Evolutionary conservation across 2,329 filamentous ascomycete genomes (phyloP), one percentile per base, ranked within the genome.

Genomic region (Endothia cerciana): DNA sequence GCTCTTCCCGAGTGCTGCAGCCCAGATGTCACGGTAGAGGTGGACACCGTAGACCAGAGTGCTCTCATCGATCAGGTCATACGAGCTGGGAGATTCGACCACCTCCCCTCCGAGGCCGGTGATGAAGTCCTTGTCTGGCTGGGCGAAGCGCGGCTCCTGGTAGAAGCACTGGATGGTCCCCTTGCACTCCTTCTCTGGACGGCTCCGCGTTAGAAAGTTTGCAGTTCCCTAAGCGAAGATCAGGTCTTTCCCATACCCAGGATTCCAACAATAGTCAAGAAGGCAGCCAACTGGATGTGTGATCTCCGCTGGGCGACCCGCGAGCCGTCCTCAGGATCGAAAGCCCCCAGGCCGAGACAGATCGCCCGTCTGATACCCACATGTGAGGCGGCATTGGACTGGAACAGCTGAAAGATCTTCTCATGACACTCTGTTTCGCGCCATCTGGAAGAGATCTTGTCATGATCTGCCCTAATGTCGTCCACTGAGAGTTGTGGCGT

Each of bases 31-130:
- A 28, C 77, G 79, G 65, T 87, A 87, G 65, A 88, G 80, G 60
- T 91, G 89, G 0, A 91, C 81, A 1, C 86, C 88, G 69, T 85
- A 91, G 2, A 90, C 78, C 1, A 92, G 73, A 0, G 85, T 83
- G 0, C 76, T 71, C 0, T 72, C 58, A 19, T 81, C 78, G 11
- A 91, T 78, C 6, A 80, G 70, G 0, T 80, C 73, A 69, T 86
- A 88, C 0, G 81, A 88, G 0, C 64, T 72, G 0, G 89, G 89
- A 1, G 83, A 78, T 0, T 83, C 77, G 4, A 85, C 77, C 3
- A 84, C 78, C 2, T 75, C 63, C 61, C 86, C 85, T n/a, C 86
- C 85, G 0, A 89, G 81, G 28, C 80, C 77, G 65, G 79, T 72
- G 36, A 89, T 81, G 69, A 88, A 89, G 0, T 76, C 73, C 43